Evolutionary conservation across 768 basidiomycete species (phyloP), one percentile per base, ranked within the genome.

Genomic region (Tricholoma flavovirens): DNA sequence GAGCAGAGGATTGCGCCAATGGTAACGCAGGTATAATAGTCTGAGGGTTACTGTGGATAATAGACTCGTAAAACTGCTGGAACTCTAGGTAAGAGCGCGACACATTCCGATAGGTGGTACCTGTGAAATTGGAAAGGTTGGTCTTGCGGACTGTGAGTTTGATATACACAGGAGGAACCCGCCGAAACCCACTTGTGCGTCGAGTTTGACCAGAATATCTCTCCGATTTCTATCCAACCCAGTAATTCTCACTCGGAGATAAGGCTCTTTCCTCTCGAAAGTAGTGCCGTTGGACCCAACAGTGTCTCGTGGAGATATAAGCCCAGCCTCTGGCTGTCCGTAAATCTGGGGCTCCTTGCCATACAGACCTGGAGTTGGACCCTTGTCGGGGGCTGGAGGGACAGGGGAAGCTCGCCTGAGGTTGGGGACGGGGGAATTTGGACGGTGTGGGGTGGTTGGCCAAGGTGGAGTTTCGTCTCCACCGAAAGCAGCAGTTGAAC

Each of bases 11-110:
- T 62, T 96, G 93, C 0, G 95, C 84, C n/a, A 98, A 80, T 1
- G 97, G 97, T 12, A 99, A 80, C 4, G 97, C 97, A 7, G 97
- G 93, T 14, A 98, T 79, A 63, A 99, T 97, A 24, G 95, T 96
- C 66, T 98, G 97, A 0, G 97, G 97, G 68, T 92, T 95, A 70
- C 83, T 93, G 64, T 87, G 82, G 29, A 93, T 82, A 62, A 96
- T 80, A 49, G 94, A 82, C 49, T 97, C 93, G 63, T 94, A 93
- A 71, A 98, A 93, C 60, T 90, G 84, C 68, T 93, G 89, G 70
- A 97, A 98, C 69, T 99, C 97, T 64, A 87, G 72, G 69, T 98
- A 98, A 35, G 94, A 96, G 56, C 97, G 85, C 43, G 93, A 95
- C 57, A 98, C 88, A 68, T 97, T 95, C 61, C 93, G 85, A 68